A percentile compares a stretch with the other conserved stretches of the same genome.
phyloP scores from a whole-genome alignment of 2,329 filamentous ascomycete species.

The Aspergillus costaricaensis region DNA sequence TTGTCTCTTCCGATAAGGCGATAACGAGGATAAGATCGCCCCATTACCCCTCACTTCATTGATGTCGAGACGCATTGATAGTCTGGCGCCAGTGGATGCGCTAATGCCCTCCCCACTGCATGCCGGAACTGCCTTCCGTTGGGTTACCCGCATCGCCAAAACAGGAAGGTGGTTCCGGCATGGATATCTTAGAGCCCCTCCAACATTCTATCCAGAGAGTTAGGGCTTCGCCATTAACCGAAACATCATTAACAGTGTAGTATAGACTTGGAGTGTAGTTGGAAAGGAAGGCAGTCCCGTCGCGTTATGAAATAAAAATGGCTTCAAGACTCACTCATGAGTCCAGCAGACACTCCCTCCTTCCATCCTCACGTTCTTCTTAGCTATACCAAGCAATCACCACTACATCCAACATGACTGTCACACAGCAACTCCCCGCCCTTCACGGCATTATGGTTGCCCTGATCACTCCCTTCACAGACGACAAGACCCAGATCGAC shows the following conservation, averaged over 20 bases:
- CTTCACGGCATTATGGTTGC: slow-evolving; percentile 51
- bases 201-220: background rate
- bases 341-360: background rate
- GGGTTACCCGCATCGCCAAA: background rate
- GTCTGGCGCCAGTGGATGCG: background rate
- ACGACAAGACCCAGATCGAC: slow-evolving; percentile 47
- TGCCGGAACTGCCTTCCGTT: background rate
- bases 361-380: background rate
- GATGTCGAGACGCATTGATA: background rate
- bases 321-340: background rate
- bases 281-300: background rate
- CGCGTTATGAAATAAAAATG: background rate
- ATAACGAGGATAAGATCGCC: background rate
- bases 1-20: background rate
- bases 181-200: too few species aligned
- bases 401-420: slow-evolving; percentile 15
- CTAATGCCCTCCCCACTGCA: background rate
- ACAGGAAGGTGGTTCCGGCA: background rate
- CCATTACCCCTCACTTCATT: background rate
- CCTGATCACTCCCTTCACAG: slow-evolving; percentile 52
- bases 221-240: background rate
- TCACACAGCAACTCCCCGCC: background rate
- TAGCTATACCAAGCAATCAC: background rate
- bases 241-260: too few species aligned
- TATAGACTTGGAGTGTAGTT: background rate